Conservation (phyloP, 805 yeast genomes). For the Saitoella complicata region DNA sequence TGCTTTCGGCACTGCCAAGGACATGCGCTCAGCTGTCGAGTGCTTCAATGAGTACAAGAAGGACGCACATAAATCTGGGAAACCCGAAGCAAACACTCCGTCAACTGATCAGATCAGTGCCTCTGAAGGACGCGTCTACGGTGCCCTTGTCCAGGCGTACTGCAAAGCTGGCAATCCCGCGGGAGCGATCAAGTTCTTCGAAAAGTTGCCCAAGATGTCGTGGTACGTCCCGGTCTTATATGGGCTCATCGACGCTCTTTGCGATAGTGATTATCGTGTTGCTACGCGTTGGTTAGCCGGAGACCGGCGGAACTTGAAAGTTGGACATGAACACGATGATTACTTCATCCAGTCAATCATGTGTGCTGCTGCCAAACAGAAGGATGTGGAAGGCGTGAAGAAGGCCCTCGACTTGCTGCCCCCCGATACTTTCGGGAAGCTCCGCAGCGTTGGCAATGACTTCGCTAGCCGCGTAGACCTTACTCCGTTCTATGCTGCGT, state of each 20-base stretch:
- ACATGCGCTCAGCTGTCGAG: constrained; percentile 12
- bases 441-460: no score
- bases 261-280: no score
- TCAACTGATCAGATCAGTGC: no score
- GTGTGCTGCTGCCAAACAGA: constrained; percentile 1
- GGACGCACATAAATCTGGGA: constrained; percentile 2
- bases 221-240: constrained; percentile 1
- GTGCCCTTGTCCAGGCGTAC: constrained; percentile 17
- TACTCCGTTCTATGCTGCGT: no score
- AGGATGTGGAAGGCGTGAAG: constrained; percentile 13
- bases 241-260: no score
- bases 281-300: constrained; percentile 1
- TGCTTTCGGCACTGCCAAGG: constrained; percentile 12
- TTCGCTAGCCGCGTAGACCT: no score
- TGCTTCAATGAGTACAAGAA: constrained; percentile 13
- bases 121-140: constrained; percentile 10
- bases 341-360: constrained; percentile 1
- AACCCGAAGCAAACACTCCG: constrained; percentile 2
- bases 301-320: background rate
- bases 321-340: background rate
- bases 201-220: constrained; percentile 11
- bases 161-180: constrained; percentile 14
- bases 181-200: constrained; percentile 16
- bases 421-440: no score
- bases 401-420: constrained; percentile 1